Evolutionary conservation across 2,329 filamentous ascomycete genomes (phyloP).

Genomic region (Xylariaceae sp.): DNA sequence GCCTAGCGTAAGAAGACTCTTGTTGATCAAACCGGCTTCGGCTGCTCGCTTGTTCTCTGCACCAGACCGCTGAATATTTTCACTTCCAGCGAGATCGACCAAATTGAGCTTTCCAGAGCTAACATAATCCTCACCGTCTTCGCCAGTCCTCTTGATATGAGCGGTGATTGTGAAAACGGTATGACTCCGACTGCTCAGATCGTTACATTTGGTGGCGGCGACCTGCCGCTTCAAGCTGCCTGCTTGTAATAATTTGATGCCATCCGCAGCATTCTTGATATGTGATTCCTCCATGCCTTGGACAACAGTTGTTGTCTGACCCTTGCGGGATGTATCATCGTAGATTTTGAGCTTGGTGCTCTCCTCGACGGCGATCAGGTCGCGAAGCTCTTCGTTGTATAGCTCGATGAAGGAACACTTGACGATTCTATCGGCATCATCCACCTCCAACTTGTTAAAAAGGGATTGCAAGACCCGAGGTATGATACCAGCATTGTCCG

Average conservation of each 20-base stretch:
- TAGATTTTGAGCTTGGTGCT: constrained; percentile 88
- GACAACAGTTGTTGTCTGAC: constrained; percentile 79
- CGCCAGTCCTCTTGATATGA: constrained; percentile 75
- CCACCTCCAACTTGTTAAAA: constrained; percentile 77
- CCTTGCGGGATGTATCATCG: constrained; percentile 82
- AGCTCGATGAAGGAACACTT: constrained; percentile 98
- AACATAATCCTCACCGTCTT: constrained; percentile 84
- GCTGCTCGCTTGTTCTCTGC: constrained; percentile 97
- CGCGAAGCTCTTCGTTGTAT: constrained; percentile 95
- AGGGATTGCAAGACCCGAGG: constrained; percentile 84
- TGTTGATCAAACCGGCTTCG: constrained; percentile 96
- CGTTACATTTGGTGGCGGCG: constrained; percentile 99
- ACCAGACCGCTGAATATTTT: constrained; percentile 95
- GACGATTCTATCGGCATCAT: constrained; percentile 79
- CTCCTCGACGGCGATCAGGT: constrained; percentile 80
- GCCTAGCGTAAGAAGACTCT: constrained; percentile 89
- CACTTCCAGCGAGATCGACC: constrained; percentile 93
- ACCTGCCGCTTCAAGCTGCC: constrained; percentile 94
- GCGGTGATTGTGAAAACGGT: constrained; percentile 96
- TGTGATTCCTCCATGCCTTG: constrained; percentile 98
- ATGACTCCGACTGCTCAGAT: constrained; percentile 93
- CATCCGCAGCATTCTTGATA: constrained; percentile 78
- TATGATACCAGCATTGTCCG: constrained; percentile 91
- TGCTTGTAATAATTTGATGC: constrained; percentile 81
- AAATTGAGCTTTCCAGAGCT: constrained; percentile 92